Base-by-base conservation (phyloP, 805 yeast genomes). In the Zygoascus tannicola region DNA sequence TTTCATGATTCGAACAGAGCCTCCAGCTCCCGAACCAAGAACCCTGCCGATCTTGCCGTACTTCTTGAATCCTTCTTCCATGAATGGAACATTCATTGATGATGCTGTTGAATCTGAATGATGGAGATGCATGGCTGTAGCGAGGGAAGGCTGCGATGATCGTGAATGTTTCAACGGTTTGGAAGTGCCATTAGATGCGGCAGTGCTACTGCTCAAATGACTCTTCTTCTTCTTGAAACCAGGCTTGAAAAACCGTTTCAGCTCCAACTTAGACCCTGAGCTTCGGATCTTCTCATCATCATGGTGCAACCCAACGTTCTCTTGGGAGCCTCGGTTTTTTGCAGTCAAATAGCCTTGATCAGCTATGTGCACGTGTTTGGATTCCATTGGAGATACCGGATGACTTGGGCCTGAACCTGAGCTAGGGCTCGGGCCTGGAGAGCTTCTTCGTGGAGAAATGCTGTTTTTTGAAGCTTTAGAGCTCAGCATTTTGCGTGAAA, bases 1-100 rank as follows among this genome's bases (percentile, higher is more conserved):
- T 46, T 76, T 75, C 47, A 87, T 81, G 43, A 85, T 71, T 35
- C 82, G 74, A n/a, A 88, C 97, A 0, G 92, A 81, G 1, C 97
- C 97, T 20, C 94, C 88, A 1, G 97, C 97, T 12, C 97, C 97
- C 46, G 88, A 78, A 19, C 97, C 97, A 40, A 86, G 67, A 19
- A 81, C 68, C 49, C 74, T 73, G 10, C 94, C 94, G 2, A 80
- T 74, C 20, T 77, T 70, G 34, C 94, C 92, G 62, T 85, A 86
- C 54, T 81, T 80, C 43, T 76, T 71, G 45, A 76, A 61, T 8
- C 66, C 65, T 33, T 59, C 64, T 40, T 67, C 73, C 43, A 58
- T 60, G 47, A 65, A 68, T 15, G 71, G 70, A 47, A 60, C 51
- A 37, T 38, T 45, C 22, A 35, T 19, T 3, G 43, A 22, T 5